Evolutionary conservation across 768 basidiomycete species (phyloP).

Genomic region (Suillus weaverae): DNA sequence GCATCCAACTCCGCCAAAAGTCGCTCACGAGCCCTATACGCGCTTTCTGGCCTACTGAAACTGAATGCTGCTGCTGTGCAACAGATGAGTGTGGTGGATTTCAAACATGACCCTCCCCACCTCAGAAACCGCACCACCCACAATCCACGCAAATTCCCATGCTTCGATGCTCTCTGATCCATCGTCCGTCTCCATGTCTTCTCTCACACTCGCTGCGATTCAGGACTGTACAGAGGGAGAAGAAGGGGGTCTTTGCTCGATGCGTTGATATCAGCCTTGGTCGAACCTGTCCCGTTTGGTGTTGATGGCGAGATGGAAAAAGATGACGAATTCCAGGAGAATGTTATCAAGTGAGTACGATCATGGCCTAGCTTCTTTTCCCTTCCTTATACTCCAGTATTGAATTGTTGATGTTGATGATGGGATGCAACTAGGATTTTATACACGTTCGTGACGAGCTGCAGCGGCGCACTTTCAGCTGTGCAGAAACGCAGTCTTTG

Average conservation of each 20-base stretch:
- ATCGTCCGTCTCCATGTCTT: constrained; percentile 48
- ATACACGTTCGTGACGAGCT: constrained; percentile 49
- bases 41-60: constrained; percentile 75
- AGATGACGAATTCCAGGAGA: constrained; percentile 69
- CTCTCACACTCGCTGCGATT: constrained; percentile 50
- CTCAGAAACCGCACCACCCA: constrained; percentile 26
- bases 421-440: constrained; percentile 40
- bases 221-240: constrained; percentile 11
- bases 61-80: constrained; percentile 71
- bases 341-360: constrained; percentile 48
- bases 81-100: constrained; percentile 48
- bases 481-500: constrained; percentile 32
- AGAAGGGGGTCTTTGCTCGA: constrained; percentile 38
- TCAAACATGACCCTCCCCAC: constrained; percentile 20
- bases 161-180: constrained; percentile 63
- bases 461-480: constrained; percentile 34
- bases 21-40: constrained; percentile 74
- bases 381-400: not conserved
- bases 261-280: constrained; percentile 52
- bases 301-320: constrained; percentile 61
- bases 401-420: not conserved
- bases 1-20: constrained; percentile 50
- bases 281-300: constrained; percentile 60
- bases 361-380: not conserved
- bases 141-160: constrained; percentile 72